Evolutionary conservation across 2,329 filamentous ascomycete species (phyloP).

Genomic region (Penicillium frequentans): DNA sequence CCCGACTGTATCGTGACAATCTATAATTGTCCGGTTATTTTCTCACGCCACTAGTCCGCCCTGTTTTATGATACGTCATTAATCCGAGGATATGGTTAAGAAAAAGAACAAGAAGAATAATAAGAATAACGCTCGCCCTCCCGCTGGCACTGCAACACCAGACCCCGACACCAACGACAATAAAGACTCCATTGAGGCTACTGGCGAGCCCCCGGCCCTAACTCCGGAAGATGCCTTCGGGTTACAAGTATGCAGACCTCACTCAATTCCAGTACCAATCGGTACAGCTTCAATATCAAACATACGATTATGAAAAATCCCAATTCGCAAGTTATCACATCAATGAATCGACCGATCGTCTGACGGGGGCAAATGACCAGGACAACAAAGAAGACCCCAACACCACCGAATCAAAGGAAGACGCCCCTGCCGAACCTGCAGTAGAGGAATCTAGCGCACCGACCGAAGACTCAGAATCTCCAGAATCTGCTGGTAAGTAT

Average conservation of each 20-base stretch:
- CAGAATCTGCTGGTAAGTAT: constrained; percentile 33
- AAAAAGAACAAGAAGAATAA: constrained; percentile 38
- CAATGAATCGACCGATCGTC: constrained; percentile 28
- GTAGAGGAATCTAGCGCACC: constrained; percentile 24
- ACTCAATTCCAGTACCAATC: constrained; percentile 45
- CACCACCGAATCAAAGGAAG: constrained; percentile 33
- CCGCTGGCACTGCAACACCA: constrained; percentile 29
- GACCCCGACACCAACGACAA: constrained; percentile 20
- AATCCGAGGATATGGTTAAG: constrained; percentile 37
- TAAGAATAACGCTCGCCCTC: constrained; percentile 29
- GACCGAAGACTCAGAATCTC: constrained; percentile 24
- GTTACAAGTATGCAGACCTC: constrained; percentile 45
- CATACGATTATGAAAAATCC: constrained; percentile 42
- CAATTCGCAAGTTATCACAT: constrained; percentile 40
- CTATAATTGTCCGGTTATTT: constrained; percentile 24
- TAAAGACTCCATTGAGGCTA: constrained; percentile 17
- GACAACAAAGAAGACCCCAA: constrained; percentile 33
- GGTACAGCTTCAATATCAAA: constrained; percentile 45
- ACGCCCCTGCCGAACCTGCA: constrained; percentile 17
- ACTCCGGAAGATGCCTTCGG: constrained; percentile 36
- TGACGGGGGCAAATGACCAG: constrained; percentile 40
- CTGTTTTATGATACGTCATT: constrained; percentile 31
- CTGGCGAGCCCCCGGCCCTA: constrained; percentile 31
- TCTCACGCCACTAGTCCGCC: constrained; percentile 20
- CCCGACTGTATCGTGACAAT: constrained; percentile 29